Conservation (phyloP, 2,329 filamentous ascomycete species). For the Aspergillus floridensis region DNA sequence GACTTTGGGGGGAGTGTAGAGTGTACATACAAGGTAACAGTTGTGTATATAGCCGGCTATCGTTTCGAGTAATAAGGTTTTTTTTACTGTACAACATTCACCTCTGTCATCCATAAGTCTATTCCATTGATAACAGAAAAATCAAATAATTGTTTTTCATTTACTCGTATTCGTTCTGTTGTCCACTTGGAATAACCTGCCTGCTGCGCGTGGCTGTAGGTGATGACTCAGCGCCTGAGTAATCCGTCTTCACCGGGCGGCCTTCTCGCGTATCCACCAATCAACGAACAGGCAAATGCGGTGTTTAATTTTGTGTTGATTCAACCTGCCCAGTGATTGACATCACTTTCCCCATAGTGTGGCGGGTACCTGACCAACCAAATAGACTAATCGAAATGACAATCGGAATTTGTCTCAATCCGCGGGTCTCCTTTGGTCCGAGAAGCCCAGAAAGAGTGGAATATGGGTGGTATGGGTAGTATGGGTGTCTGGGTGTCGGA, state of each 20-base stretch:
- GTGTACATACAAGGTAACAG: neutral
- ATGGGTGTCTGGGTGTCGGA: neutral
- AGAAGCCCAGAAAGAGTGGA: neutral
- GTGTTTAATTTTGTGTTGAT: neutral
- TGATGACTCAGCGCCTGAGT: neutral
- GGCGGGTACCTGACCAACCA: neutral
- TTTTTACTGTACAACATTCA: neutral
- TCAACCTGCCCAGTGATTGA: neutral
- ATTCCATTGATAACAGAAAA: too few relatives aligned
- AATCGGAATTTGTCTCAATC: neutral
- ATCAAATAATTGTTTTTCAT: too few relatives aligned
- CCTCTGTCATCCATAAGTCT: too few relatives aligned
- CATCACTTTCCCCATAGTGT: neutral
- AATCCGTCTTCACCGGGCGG: neutral
- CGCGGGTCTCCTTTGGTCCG: conserved; percentile 1
- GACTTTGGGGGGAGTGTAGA: too few relatives aligned
- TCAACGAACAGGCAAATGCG: neutral
- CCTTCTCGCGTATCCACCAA: neutral
- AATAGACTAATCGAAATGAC: neutral
- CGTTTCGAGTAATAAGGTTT: neutral
- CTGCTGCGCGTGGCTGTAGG: too few relatives aligned
- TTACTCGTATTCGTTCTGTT: too few relatives aligned
- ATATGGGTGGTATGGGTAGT: neutral
- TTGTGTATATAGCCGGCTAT: neutral
- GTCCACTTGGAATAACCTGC: too few relatives aligned